These are phyloP conservation scores for Backusella tarrabulga DNA, from an alignment of 192 early-diverging fungal genomes.

Conservation along the genomic window DNA sequence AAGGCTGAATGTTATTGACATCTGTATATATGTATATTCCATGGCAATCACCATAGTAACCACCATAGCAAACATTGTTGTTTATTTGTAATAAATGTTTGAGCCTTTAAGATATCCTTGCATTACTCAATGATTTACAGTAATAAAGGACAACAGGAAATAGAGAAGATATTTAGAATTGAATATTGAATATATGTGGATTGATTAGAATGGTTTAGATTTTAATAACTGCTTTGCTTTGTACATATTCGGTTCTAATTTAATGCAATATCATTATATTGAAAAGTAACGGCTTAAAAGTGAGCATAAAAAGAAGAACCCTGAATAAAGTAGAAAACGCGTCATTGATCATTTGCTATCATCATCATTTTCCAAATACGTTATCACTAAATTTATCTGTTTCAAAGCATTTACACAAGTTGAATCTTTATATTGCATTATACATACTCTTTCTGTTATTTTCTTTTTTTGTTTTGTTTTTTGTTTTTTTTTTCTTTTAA, in stretches of 20 bases:
- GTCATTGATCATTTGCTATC: background rate
- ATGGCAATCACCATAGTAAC: background rate
- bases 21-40: background rate
- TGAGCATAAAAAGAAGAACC: background rate
- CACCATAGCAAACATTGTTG: background rate
- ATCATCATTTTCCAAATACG: background rate
- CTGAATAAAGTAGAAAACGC: background rate
- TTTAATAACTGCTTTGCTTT: background rate
- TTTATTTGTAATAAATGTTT: background rate
- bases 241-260: background rate
- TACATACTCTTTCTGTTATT: too few species aligned
- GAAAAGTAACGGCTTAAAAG: background rate
- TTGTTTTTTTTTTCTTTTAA: too few species aligned
- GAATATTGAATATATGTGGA: background rate
- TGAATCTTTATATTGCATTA: background rate
- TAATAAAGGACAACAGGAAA: background rate
- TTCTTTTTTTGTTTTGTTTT: too few species aligned
- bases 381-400: background rate
- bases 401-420: background rate
- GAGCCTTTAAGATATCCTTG: too few species aligned
- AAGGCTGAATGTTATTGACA: too few species aligned
- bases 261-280: conserved; percentile 5
- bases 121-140: background rate
- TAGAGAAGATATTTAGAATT: background rate
- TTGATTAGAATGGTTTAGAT: background rate